These are phyloP conservation scores for Salvia miltiorrhiza DNA, from an alignment of 257 asterid genomes.

Conservation along the genomic window DNA sequence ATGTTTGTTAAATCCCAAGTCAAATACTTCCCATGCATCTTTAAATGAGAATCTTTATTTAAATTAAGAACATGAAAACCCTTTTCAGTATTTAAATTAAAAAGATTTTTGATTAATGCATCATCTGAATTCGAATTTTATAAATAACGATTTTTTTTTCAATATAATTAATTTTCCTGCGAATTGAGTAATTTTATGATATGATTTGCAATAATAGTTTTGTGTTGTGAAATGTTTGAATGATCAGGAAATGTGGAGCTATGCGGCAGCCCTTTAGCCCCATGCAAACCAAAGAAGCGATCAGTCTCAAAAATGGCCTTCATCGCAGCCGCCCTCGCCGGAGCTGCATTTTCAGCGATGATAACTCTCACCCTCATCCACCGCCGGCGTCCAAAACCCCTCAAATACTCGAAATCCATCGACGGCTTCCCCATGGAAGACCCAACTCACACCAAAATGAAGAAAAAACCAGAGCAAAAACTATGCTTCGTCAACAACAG, in stretches of 20 bases:
- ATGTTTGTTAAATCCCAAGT: slow-evolving; percentile 19
- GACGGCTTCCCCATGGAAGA: slow-evolving; percentile 24
- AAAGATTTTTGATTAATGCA: no score
- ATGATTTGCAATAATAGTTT: neutral
- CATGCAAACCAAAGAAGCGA: slow-evolving; percentile 39
- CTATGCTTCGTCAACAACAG: slow-evolving; percentile 43
- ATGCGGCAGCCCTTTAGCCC: slow-evolving; percentile 55
- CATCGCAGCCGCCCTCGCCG: slow-evolving; percentile 29
- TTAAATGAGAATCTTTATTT: no score
- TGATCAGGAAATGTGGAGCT: slow-evolving; percentile 53
- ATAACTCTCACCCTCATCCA: slow-evolving; percentile 26
- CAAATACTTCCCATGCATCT: slow-evolving; percentile 8
- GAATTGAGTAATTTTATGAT: neutral
- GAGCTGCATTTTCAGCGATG: slow-evolving; percentile 21
- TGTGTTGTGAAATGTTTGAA: neutral
- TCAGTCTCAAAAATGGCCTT: slow-evolving; percentile 23
- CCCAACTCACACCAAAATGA: slow-evolving; percentile 13
- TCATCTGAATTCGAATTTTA: no score
- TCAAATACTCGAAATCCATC: slow-evolving; percentile 31
- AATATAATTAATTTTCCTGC: neutral
- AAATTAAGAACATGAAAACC: no score
- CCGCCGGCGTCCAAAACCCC: slow-evolving; percentile 27
- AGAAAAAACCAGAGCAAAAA: slow-evolving; percentile 24
- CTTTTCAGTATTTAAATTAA: no score
- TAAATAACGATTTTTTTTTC: no score